Conservation (phyloP, 2,329 filamentous ascomycete species). For the Botrytis aclada region DNA sequence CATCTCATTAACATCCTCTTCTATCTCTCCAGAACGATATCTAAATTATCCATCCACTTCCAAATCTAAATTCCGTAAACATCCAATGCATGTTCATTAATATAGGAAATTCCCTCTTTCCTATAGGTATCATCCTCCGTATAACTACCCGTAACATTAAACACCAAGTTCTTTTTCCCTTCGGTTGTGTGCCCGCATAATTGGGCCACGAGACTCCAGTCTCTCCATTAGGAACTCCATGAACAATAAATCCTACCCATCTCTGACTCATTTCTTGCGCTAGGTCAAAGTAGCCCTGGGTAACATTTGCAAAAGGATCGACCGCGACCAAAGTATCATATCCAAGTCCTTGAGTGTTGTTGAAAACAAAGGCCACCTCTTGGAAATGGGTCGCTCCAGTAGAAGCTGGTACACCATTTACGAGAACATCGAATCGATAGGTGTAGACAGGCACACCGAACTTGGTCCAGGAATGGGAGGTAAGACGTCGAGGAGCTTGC, state of each 20-base stretch:
- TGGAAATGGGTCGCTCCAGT: conserved; percentile 43
- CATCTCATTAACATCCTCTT: not conserved
- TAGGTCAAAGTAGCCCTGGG: not conserved
- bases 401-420: conserved; percentile 34
- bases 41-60: not conserved
- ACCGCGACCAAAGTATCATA: conserved; percentile 41
- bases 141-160: not conserved
- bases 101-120: not conserved
- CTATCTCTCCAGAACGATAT: not conserved
- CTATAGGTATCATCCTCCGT: not conserved
- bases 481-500: conserved; percentile 18
- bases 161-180: conserved; percentile 1
- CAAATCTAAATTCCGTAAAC: not conserved
- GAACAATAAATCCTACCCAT: conserved; percentile 23
- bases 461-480: conserved; percentile 22
- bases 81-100: conserved; percentile 5
- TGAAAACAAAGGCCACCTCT: conserved; percentile 53
- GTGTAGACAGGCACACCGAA: conserved; percentile 32
- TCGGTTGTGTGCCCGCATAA: not conserved
- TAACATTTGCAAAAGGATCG: not conserved
- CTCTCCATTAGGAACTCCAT: conserved; percentile 21
- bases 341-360: conserved; percentile 49
- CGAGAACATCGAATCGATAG: conserved; percentile 47
- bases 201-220: not conserved
- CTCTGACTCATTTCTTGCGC: conserved; percentile 22